Evolutionary conservation across 306 rosid species (phyloP).

Genomic region (Fragaria nilgerrensis): DNA sequence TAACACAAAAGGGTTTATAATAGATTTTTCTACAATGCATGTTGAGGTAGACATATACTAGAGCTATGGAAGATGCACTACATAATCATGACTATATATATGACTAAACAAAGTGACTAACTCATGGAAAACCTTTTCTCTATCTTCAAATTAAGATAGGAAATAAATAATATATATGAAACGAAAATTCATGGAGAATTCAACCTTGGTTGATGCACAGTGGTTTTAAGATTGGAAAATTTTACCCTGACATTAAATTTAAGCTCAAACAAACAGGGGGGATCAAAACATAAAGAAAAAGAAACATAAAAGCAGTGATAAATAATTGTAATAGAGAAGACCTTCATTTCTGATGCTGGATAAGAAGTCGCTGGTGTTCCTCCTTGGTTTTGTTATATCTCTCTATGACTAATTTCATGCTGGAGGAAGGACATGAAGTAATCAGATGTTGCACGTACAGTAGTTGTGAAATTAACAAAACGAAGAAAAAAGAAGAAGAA

Average conservation of each 20-base stretch:
- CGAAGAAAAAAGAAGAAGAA: neutral
- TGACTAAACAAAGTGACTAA: neutral
- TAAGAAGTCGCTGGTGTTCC: constrained; percentile 45
- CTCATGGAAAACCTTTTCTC: neutral
- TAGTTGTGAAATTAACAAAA: neutral
- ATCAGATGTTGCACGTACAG: constrained; percentile 7
- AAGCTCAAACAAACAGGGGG: neutral
- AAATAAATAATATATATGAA: neutral
- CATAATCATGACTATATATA: neutral
- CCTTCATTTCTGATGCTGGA: constrained; percentile 68
- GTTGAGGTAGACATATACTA: neutral
- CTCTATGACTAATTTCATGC: constrained; percentile 61
- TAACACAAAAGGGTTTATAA: neutral
- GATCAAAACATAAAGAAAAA: neutral
- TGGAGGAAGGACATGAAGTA: constrained; percentile 31
- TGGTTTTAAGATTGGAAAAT: neutral
- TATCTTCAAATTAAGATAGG: neutral
- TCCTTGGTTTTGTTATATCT: constrained; percentile 55
- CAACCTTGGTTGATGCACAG: neutral
- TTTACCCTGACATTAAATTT: constrained; percentile 3
- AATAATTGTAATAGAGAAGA: constrained; percentile 25
- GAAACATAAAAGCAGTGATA: neutral
- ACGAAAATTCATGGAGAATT: neutral
- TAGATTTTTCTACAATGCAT: neutral
- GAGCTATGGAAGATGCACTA: neutral